phyloP scores from a whole-genome alignment of 768 basidiomycete species.

The Chalciporus pseudorubinellus region DNA sequence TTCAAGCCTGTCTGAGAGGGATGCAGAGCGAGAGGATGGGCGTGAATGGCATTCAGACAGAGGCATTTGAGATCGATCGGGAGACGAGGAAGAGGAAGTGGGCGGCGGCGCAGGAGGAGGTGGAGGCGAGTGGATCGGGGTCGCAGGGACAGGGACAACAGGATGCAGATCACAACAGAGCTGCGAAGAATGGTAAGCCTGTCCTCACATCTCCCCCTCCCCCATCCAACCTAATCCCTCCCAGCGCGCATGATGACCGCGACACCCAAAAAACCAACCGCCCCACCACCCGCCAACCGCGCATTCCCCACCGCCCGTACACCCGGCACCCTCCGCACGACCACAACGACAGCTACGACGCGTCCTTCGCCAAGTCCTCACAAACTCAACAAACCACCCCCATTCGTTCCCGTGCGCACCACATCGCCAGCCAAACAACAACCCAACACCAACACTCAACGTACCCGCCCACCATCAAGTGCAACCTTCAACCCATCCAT shows the following conservation, averaged over 20 bases:
- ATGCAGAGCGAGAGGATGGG: constrained; percentile 62
- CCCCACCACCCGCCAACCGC: constrained; percentile 48
- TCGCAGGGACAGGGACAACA: constrained; percentile 14
- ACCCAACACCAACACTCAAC: constrained; percentile 21
- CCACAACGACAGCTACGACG: constrained; percentile 23
- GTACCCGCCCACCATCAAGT: constrained; percentile 51
- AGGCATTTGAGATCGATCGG: constrained; percentile 58
- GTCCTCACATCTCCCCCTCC: neutral
- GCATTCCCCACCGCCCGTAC: constrained; percentile 41
- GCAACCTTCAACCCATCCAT: constrained; percentile 73
- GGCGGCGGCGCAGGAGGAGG: constrained; percentile 61
- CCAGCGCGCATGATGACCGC: constrained; percentile 45
- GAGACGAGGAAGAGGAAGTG: constrained; percentile 75
- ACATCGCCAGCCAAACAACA: constrained; percentile 52
- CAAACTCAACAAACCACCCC: constrained; percentile 29
- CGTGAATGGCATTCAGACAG: constrained; percentile 37
- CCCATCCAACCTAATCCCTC: constrained; percentile 1
- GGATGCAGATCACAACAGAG: constrained; percentile 41
- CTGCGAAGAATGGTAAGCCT: constrained; percentile 57
- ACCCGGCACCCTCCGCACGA: constrained; percentile 36
- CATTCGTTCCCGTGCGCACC: constrained; percentile 36
- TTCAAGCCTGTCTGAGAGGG: constrained; percentile 68
- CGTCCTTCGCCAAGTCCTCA: constrained; percentile 36
- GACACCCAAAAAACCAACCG: constrained; percentile 50
- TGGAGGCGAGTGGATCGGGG: constrained; percentile 38